Conservation (phyloP, 306 rosid genomes). For the Vicia villosa region DNA sequence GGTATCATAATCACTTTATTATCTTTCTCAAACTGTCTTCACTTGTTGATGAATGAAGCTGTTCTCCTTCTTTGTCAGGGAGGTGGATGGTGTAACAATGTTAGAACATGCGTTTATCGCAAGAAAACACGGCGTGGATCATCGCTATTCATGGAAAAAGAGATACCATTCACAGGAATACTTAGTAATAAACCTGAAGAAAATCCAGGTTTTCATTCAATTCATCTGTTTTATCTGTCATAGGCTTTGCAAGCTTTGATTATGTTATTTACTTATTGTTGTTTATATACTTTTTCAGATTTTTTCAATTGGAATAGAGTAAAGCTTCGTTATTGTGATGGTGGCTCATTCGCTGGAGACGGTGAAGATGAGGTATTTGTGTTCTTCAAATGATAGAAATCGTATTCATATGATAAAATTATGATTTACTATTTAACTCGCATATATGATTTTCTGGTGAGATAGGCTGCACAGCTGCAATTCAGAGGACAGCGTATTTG, state of each 20-base stretch:
- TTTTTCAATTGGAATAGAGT: constrained; percentile 95
- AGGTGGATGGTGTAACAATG: constrained; percentile 93
- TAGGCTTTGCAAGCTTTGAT: constrained; percentile 16
- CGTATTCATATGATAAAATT: constrained; percentile 11
- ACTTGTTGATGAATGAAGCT: constrained; percentile 9
- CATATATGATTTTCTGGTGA: constrained; percentile 17
- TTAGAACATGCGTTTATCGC: constrained; percentile 83
- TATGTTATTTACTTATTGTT: constrained; percentile 29
- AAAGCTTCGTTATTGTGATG: constrained; percentile 97
- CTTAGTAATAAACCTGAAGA: constrained; percentile 70
- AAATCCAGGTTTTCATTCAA: constrained; percentile 74
- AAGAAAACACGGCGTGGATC: constrained; percentile 82
- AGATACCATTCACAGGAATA: constrained; percentile 76
- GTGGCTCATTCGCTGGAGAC: constrained; percentile 93
- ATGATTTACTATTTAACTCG: constrained; percentile 22
- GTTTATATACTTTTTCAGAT: constrained; percentile 50
- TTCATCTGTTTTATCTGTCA: constrained; percentile 6
- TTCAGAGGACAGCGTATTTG: constrained; percentile 93
- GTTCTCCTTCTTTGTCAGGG: constrained; percentile 58
- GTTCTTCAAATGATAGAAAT: not conserved
- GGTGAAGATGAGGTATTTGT: constrained; percentile 68
- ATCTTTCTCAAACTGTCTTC: not conserved
- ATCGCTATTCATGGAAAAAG: constrained; percentile 80
- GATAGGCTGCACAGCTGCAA: constrained; percentile 66
- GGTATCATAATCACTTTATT: constrained; percentile 45